Base-by-base conservation (phyloP, 805 yeast genomes). In the Schwanniomyces occidentalis region DNA sequence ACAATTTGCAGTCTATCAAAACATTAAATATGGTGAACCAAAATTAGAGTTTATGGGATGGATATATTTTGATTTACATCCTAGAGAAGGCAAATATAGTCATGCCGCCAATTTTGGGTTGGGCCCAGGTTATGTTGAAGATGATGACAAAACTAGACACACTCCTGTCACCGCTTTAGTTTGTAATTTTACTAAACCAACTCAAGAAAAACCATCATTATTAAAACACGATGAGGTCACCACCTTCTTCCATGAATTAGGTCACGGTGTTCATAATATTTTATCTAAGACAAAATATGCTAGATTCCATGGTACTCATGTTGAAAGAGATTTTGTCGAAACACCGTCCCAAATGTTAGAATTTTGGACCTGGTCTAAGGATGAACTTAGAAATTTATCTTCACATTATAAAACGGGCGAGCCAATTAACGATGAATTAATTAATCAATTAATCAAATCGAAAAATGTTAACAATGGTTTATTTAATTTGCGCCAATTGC, bases 321-420 rank as follows among this genome's bases (percentile, higher is more conserved):
- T 85, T 28, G 78, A 84, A 24, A 73, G 93, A 74, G 95, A 87
- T 62, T 87, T 87, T 62, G 95, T 87, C 32, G 95, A 87, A 61
- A 86, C 91, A 39, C 96, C 95, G 17, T 86, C 95, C 1, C 95
- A 87, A 64, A 77, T 87, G 80, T 68, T 87, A 48, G 95, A 87
- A 59, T 84, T 78, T 58, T 87, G 93, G 87, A 82, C 90, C 24
- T 87, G 95, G 95, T 75, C 81, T 35, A 71, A 71, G 35, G 63
- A 70, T 24, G 81, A 79, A 57, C 65, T 87, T 44, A 72, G 67
- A 46, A 52, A 55, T 7, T 61, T 87, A 35, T 80, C 91, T 0
- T 67, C 75, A 14, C 95, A 87, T 57, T 85, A 82, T 55, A 63
- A 73, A 34, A 68, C 81, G 3, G 77, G 78, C 16, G 76, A 75